Percentiles rank a stretch among this genome's conserved stretches.
Conservation (phyloP, 495 filamentous ascomycete genomes). For the Podospora anserina region DNA sequence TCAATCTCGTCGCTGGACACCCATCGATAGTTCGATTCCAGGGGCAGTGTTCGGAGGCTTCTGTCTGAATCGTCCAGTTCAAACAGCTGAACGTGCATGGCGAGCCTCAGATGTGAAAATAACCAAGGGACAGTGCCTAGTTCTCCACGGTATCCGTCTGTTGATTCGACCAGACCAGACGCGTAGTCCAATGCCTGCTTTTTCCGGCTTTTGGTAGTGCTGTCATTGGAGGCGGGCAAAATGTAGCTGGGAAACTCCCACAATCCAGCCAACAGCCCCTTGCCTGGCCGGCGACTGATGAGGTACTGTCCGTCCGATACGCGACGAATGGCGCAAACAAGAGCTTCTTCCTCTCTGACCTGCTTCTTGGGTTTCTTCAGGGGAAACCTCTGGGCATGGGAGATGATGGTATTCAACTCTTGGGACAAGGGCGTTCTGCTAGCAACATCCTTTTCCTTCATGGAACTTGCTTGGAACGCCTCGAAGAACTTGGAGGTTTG, state of each 20-base stretch:
- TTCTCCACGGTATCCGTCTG: conserved; percentile 20
- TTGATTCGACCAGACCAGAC: conserved; percentile 12
- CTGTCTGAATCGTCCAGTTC: conserved; percentile 22
- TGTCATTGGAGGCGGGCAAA: conserved; percentile 25
- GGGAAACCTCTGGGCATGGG: conserved; percentile 43
- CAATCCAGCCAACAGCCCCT: conserved; percentile 43
- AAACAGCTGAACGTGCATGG: conserved; percentile 48
- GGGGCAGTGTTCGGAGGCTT: conserved; percentile 2
- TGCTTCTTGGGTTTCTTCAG: conserved; percentile 41
- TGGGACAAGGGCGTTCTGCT: conserved; percentile 19
- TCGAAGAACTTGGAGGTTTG: neutral
- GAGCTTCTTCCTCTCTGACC: conserved; percentile 41
- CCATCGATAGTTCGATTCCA: conserved; percentile 23
- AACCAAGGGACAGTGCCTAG: conserved; percentile 44
- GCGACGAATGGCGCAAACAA: conserved; percentile 43
- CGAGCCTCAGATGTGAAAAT: conserved; percentile 47
- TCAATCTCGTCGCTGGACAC: conserved; percentile 31
- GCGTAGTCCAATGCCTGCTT: conserved; percentile 28
- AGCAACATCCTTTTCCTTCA: neutral
- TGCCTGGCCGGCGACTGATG: conserved; percentile 41
- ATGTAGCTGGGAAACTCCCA: conserved; percentile 48
- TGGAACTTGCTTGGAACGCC: neutral
- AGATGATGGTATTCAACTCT: conserved; percentile 35
- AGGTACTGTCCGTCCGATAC: conserved; percentile 36
- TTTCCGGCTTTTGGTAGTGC: conserved; percentile 26